Conservation (phyloP, 257 asterid species). For the Perilla frutescens region DNA sequence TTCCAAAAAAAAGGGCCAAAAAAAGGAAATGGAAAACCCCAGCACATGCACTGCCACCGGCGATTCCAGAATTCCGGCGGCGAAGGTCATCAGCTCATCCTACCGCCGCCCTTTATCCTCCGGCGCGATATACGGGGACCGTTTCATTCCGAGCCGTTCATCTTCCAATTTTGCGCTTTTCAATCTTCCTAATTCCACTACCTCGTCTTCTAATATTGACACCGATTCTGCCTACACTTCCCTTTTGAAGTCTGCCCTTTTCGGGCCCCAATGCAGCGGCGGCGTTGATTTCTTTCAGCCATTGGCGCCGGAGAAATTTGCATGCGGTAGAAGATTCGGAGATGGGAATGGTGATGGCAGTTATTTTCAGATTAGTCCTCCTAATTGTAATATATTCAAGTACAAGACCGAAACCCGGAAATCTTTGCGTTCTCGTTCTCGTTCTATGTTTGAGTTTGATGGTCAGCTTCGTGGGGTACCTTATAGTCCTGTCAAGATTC, state of each 20-base stretch:
- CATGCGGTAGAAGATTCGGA: constrained; percentile 26
- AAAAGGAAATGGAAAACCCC: constrained; percentile 35
- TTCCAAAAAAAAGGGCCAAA: not conserved
- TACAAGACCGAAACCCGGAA: constrained; percentile 73
- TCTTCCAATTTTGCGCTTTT: constrained; percentile 87
- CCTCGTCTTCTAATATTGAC: constrained; percentile 48
- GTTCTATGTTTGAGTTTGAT: constrained; percentile 70
- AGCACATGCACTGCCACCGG: constrained; percentile 33
- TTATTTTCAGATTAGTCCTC: constrained; percentile 49
- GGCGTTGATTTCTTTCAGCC: constrained; percentile 52
- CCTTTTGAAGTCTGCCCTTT: constrained; percentile 75
- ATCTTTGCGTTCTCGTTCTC: constrained; percentile 57
- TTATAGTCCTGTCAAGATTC: constrained; percentile 70
- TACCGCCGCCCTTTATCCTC: constrained; percentile 64
- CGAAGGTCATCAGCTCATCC: constrained; percentile 40
- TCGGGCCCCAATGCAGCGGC: constrained; percentile 62
- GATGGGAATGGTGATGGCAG: constrained; percentile 36
- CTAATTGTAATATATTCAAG: constrained; percentile 81
- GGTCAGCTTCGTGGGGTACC: constrained; percentile 76
- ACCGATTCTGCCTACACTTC: constrained; percentile 64
- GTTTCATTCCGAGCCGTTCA: constrained; percentile 85
- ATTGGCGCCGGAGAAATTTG: constrained; percentile 62
- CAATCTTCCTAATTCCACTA: constrained; percentile 54
- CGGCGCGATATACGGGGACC: constrained; percentile 75
- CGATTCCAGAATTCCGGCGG: constrained; percentile 51